Conservation (phyloP, 2,329 filamentous ascomycete genomes). For the Fusarium sp. region DNA sequence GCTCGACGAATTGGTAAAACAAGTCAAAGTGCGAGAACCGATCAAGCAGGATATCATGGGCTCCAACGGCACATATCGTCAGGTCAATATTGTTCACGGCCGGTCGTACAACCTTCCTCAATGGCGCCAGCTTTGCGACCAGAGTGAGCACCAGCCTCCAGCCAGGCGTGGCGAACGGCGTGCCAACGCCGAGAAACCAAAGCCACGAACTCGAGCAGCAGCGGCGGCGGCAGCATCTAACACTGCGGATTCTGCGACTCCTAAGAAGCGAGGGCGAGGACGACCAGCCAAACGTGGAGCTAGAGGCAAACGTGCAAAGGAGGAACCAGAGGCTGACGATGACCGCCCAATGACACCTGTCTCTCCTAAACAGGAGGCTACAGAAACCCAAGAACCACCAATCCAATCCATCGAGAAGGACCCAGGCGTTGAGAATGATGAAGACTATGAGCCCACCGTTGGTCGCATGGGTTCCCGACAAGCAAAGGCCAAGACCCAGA, state of each 20-base stretch:
- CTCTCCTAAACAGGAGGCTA: constrained; percentile 59
- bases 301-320: constrained; percentile 52
- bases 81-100: constrained; percentile 96
- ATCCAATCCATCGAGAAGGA: constrained; percentile 64
- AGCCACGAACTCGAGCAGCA: constrained; percentile 52
- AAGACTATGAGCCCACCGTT: constrained; percentile 48
- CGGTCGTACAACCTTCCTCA: constrained; percentile 96
- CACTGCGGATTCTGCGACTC: constrained; percentile 44
- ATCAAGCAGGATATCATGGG: constrained; percentile 99
- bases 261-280: constrained; percentile 55
- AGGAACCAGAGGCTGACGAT: constrained; percentile 52
- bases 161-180: constrained; percentile 87
- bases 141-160: constrained; percentile 95
- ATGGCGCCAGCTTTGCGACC: constrained; percentile 93
- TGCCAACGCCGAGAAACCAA: constrained; percentile 66
- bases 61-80: constrained; percentile 92
- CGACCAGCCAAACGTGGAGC: constrained; percentile 50
- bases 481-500: constrained; percentile 72
- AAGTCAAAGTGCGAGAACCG: constrained; percentile 92
- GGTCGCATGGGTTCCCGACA: constrained; percentile 63
- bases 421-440: constrained; percentile 56
- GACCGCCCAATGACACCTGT: constrained; percentile 69
- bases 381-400: constrained; percentile 47
- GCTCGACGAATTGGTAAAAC: constrained; percentile 88
- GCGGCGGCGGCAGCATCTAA: constrained; percentile 37